Evolutionary conservation across 768 basidiomycete genomes (phyloP).

Genomic region (Thelephora ganbajun): DNA sequence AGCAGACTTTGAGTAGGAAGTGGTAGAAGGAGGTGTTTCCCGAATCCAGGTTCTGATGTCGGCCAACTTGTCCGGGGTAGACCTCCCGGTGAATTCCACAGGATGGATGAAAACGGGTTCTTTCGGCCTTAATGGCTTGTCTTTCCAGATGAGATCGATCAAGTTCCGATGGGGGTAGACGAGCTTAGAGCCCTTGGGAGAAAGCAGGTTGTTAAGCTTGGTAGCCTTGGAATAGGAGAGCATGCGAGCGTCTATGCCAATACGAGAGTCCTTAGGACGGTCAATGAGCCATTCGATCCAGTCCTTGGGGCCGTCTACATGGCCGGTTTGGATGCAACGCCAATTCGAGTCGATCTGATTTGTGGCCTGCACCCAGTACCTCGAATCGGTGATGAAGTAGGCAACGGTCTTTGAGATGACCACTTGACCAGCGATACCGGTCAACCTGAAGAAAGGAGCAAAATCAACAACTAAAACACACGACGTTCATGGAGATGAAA

Average conservation of each 20-base stretch:
- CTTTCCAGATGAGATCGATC: constrained; percentile 70
- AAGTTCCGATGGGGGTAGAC: constrained; percentile 76
- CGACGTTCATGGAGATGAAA: neutral
- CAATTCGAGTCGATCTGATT: constrained; percentile 63
- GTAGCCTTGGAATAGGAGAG: constrained; percentile 60
- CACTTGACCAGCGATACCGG: constrained; percentile 57
- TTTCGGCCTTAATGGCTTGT: constrained; percentile 56
- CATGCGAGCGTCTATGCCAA: constrained; percentile 82
- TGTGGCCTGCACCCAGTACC: constrained; percentile 73
- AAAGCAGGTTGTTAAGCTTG: constrained; percentile 42
- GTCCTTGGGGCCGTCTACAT: constrained; percentile 38
- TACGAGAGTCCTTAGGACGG: constrained; percentile 28
- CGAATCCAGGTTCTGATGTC: constrained; percentile 60
- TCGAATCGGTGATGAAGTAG: constrained; percentile 66
- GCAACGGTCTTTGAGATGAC: constrained; percentile 53
- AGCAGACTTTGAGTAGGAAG: too few species aligned
- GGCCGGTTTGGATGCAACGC: constrained; percentile 48
- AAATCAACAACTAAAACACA: constrained; percentile 1
- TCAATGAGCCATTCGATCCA: constrained; percentile 66
- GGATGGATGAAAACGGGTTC: constrained; percentile 55
- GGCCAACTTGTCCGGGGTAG: constrained; percentile 56
- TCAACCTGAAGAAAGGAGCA: constrained; percentile 26
- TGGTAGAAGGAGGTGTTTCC: too few species aligned
- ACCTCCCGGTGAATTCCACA: constrained; percentile 55
- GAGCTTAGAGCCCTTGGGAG: constrained; percentile 43